Base-by-base conservation (phyloP, 768 basidiomycete genomes). In the Favolaschia claudopus region DNA sequence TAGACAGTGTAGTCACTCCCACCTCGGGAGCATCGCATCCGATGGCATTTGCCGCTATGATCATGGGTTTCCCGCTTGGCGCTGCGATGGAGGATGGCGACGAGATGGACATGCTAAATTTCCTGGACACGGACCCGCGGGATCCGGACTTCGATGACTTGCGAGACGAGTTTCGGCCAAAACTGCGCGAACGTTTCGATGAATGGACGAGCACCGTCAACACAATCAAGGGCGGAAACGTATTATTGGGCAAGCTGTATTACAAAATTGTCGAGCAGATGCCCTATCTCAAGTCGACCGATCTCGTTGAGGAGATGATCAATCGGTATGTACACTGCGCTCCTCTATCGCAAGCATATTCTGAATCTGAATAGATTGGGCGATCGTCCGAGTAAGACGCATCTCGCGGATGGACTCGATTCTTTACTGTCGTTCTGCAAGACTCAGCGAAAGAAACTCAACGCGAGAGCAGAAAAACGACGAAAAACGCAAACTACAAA, bases 11-110 rank as follows among this genome's bases (percentile, higher is more conserved):
- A 9, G 58, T 74, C 13, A 82, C 85, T 0, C 78, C 79, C 0
- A 71, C 71, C 1, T 53, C 68, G 9, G 67, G 70, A 4, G 67
- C 73, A 2, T 47, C 82, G 29, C 76, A 83, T 57, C 85, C 85
- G 2, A 79, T 88, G 78, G 80, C 86, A 3, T 80, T 89, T 49
- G 86, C 88, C 0, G 86, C 87, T 15, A 82, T 88, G 79, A 82
- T 89, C 79, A 84, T 87, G 69, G 84, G 84, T 1, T 53, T 85
- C 20, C 80, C 82, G 2, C 49, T 80, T 10, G 71, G 76, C 3
- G 76, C 74, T 0, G 75, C 76, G 0, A 70, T 72, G 60, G 77
- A 73, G 40, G 77, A 67, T 58, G 70, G 39, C 70, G 70, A 27
- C 71, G 68, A 4, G 81, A 83, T 12, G 8, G 87, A 89, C 54